These are phyloP conservation scores for Physocladia obscura DNA, from an alignment of 192 early-diverging fungal genomes.

Conservation along the genomic window DNA sequence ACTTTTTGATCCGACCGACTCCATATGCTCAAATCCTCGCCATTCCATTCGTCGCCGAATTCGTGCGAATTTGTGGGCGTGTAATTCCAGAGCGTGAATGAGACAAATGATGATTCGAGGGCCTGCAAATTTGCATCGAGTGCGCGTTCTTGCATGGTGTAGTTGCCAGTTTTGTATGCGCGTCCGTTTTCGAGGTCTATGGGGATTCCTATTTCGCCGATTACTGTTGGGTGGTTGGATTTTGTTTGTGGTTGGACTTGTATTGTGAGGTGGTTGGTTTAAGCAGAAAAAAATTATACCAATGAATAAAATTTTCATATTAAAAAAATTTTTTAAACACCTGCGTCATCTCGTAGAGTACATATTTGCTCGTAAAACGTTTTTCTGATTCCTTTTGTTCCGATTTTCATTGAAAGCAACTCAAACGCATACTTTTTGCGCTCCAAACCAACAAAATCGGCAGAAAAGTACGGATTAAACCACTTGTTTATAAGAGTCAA, in stretches of 20 bases:
- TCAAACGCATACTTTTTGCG: conserved; percentile 53
- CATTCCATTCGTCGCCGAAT: conserved; percentile 80
- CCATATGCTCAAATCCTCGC: conserved; percentile 63
- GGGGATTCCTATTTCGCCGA: conserved; percentile 79
- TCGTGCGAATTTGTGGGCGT: conserved; percentile 67
- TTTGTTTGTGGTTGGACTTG: too few species aligned
- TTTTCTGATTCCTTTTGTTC: conserved; percentile 61
- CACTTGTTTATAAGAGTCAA: conserved; percentile 63
- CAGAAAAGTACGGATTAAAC: conserved; percentile 63
- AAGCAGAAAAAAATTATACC: not conserved
- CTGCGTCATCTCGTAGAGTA: conserved; percentile 13
- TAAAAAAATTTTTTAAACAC: not conserved
- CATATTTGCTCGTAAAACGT: conserved; percentile 54
- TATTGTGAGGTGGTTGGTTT: not conserved
- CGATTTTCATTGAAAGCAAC: conserved; percentile 67
- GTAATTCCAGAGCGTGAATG: conserved; percentile 83
- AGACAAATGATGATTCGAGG: conserved; percentile 63
- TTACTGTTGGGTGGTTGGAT: conserved; percentile 30
- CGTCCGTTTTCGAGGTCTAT: conserved; percentile 68
- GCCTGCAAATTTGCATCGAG: conserved; percentile 68
- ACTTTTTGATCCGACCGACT: not conserved
- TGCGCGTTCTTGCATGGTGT: conserved; percentile 59
- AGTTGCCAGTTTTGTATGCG: conserved; percentile 65
- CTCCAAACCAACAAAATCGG: conserved; percentile 51
- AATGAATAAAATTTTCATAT: too few species aligned